These are phyloP conservation scores for Magnolia officinalis DNA, from an alignment of 164 flowering plant species.

Conservation along the genomic window DNA sequence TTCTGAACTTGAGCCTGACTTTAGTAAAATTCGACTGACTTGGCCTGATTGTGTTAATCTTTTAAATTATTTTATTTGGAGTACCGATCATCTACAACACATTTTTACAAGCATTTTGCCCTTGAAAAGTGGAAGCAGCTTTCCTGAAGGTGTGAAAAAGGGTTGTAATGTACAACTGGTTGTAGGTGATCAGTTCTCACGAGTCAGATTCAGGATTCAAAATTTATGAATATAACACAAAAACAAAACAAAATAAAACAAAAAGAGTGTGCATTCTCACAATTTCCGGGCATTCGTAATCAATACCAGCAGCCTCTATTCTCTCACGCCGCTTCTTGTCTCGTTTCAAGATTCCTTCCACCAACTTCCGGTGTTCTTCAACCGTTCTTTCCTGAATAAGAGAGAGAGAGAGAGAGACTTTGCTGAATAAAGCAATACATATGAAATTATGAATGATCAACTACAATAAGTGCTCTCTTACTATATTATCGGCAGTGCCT, in stretches of 20 bases:
- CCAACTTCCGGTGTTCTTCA: conserved; percentile 63
- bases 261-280: conserved; percentile 39
- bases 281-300: conserved; percentile 79
- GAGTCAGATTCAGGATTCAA: background rate
- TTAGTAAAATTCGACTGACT: no score
- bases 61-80: no score
- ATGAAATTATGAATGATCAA: background rate
- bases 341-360: conserved; percentile 49
- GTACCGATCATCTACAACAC: no score
- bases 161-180: background rate
- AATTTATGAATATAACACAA: no score
- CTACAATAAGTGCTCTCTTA: background rate
- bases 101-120: no score
- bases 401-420: no score
- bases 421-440: no score
- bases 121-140: background rate
- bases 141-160: background rate
- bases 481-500: no score
- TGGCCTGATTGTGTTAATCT: no score
- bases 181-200: background rate
- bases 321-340: conserved; percentile 56
- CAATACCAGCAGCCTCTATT: conserved; percentile 88
- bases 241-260: background rate
- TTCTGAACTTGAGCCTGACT: no score
- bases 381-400: conserved; percentile 62